These are phyloP conservation scores for Clitopilus passeckerianus DNA, from an alignment of 768 basidiomycete genomes.

Conservation along the genomic window DNA sequence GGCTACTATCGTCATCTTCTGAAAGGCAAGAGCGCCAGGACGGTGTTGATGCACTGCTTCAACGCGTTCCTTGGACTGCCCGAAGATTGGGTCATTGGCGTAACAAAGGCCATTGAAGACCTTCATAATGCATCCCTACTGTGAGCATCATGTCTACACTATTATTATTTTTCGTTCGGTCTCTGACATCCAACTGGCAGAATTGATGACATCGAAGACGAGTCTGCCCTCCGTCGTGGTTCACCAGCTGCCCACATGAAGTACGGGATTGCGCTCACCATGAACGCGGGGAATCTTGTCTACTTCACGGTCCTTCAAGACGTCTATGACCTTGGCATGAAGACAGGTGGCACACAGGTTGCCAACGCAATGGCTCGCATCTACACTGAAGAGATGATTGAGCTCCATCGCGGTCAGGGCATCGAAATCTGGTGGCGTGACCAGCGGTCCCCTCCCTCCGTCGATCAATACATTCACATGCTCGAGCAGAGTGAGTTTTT, in stretches of 20 bases:
- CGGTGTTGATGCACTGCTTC: slow-evolving; percentile 85
- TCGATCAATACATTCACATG: slow-evolving; percentile 92
- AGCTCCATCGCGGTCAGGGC: slow-evolving; percentile 89
- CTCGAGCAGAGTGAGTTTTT: slow-evolving; percentile 78
- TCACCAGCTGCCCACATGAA: slow-evolving; percentile 90
- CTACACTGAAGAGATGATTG: slow-evolving; percentile 54
- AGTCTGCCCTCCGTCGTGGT: slow-evolving; percentile 78
- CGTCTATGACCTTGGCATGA: not conserved
- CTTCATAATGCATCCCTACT: slow-evolving; percentile 78
- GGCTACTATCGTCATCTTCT: slow-evolving; percentile 62
- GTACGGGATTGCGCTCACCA: slow-evolving; percentile 91
- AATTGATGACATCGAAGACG: slow-evolving; percentile 91
- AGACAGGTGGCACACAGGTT: not conserved
- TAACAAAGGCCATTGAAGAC: slow-evolving; percentile 83
- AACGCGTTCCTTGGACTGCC: slow-evolving; percentile 87
- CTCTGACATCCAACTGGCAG: too few relatives aligned
- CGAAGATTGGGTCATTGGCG: slow-evolving; percentile 56
- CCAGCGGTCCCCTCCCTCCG: slow-evolving; percentile 81
- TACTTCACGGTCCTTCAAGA: slow-evolving; percentile 92
- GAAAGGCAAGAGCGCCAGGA: slow-evolving; percentile 88
- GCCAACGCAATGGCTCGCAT: not conserved
- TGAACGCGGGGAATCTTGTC: slow-evolving; percentile 93
- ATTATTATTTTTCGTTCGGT: too few relatives aligned
- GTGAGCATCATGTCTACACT: not conserved
- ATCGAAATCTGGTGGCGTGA: slow-evolving; percentile 94